Evolutionary conservation across 2,329 filamentous ascomycete genomes (phyloP).

Genomic region (Colletotrichum falcatum): DNA sequence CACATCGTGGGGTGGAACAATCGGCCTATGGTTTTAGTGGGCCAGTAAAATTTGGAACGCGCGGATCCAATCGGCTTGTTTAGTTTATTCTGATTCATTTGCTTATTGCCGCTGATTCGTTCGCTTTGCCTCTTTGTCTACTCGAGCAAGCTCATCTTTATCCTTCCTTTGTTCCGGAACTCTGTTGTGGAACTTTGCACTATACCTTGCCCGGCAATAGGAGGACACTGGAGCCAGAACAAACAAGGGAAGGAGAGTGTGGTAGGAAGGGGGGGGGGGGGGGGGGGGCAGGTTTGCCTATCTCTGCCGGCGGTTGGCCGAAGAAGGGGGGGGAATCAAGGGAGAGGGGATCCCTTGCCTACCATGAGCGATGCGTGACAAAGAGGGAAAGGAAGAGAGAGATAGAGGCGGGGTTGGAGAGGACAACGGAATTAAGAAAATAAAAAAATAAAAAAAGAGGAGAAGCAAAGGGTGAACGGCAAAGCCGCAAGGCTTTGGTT

Average conservation of each 20-base stretch:
- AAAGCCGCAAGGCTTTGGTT: background rate
- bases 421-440: background rate
- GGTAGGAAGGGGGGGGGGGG: background rate
- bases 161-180: background rate
- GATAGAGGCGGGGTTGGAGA: too few species aligned
- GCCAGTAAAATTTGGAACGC: constrained; percentile 35
- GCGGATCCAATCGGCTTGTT: constrained; percentile 17
- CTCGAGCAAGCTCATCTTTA: background rate
- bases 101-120: background rate
- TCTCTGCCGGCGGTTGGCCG: constrained; percentile 18
- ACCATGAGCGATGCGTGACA: background rate
- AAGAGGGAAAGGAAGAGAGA: too few species aligned
- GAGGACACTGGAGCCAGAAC: background rate
- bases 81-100: constrained; percentile 1
- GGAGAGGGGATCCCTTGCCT: constrained; percentile 3
- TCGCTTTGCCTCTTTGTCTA: background rate
- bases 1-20: constrained; percentile 21
- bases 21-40: constrained; percentile 24
- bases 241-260: background rate
- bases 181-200: background rate
- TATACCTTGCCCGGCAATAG: background rate
- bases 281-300: background rate
- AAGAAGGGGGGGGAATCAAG: background rate
- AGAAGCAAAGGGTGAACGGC: background rate
- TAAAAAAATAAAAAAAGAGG: background rate